phyloP scores from a whole-genome alignment of 345 rosid genomes.

The Iberis pinnata region DNA sequence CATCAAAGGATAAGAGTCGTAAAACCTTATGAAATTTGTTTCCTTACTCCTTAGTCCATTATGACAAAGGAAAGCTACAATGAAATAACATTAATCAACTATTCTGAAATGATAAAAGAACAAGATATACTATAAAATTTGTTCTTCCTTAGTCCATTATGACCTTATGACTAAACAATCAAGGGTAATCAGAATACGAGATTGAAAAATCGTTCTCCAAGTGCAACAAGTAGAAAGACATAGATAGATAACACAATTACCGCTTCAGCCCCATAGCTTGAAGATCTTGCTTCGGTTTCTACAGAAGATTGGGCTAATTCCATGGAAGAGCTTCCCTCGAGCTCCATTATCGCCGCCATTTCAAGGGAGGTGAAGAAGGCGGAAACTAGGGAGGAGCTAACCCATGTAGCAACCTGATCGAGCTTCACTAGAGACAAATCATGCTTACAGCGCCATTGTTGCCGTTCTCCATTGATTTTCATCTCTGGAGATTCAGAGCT shows the following conservation, averaged over 20 bases:
- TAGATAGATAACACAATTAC: conserved; percentile 35
- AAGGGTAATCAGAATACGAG: background rate
- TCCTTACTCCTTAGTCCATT: too few relatives aligned
- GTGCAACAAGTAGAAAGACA: background rate
- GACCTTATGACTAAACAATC: conserved; percentile 9
- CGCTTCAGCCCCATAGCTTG: conserved; percentile 82
- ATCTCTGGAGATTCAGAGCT: too few relatives aligned
- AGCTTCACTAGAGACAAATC: conserved; percentile 36
- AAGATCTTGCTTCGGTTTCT: too few relatives aligned
- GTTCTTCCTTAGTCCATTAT: background rate
- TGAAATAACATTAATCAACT: background rate
- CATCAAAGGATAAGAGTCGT: too few relatives aligned
- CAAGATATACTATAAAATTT: conserved; percentile 5
- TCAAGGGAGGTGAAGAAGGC: conserved; percentile 80
- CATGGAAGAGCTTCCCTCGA: too few relatives aligned
- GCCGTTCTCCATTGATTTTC: conserved; percentile 13
- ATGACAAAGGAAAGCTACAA: background rate
- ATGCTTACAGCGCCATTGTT: conserved; percentile 19
- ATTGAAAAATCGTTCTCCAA: background rate
- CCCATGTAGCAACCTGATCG: conserved; percentile 47
- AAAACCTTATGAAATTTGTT: too few relatives aligned
- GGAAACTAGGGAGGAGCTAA: conserved; percentile 51
- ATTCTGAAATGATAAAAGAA: background rate
- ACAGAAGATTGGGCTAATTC: too few relatives aligned
- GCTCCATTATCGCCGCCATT: too few relatives aligned